A percentile compares a stretch with the other conserved stretches of the same genome.
These are phyloP conservation scores for Hypholoma sublateritium DNA, from an alignment of 768 basidiomycete genomes.

Conservation along the genomic window DNA sequence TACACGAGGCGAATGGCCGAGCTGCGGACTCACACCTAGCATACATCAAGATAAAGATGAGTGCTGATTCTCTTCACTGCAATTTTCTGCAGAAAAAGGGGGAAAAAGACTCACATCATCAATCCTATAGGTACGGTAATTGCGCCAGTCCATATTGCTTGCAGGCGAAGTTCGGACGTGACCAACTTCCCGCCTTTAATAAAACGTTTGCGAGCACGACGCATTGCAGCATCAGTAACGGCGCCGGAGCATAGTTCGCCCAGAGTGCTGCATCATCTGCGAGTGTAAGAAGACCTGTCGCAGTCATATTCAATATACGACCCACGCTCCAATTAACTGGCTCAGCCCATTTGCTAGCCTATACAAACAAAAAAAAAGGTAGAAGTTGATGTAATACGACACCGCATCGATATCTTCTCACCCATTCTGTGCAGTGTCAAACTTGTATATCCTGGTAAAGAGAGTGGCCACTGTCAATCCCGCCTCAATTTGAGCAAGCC, in stretches of 20 bases:
- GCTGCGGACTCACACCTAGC: conserved; percentile 10
- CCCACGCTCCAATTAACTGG: conserved; percentile 34
- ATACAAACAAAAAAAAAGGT: neutral
- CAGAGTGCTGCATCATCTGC: conserved; percentile 21
- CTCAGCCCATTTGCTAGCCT: conserved; percentile 39
- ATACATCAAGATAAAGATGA: too few species aligned
- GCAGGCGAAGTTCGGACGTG: conserved; percentile 33
- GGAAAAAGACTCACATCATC: conserved; percentile 26
- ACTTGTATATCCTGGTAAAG: conserved; percentile 36
- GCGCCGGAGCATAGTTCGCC: conserved; percentile 37
- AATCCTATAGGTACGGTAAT: conserved; percentile 33
- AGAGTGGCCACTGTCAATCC: conserved; percentile 37
- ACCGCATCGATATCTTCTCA: conserved; percentile 10
- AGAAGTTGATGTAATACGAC: neutral
- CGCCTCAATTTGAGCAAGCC: conserved; percentile 39
- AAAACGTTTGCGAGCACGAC: conserved; percentile 28
- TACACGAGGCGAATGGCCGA: neutral
- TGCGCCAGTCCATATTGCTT: conserved; percentile 39
- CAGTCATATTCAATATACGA: neutral
- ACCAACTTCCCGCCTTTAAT: conserved; percentile 22
- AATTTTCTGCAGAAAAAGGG: too few species aligned
- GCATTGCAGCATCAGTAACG: conserved; percentile 37
- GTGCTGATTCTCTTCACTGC: too few species aligned
- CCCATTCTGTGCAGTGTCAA: conserved; percentile 38
- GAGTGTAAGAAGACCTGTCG: neutral